Conservation (phyloP, 108 stramenopile species). For the Nannochloropsis gaditana region DNA sequence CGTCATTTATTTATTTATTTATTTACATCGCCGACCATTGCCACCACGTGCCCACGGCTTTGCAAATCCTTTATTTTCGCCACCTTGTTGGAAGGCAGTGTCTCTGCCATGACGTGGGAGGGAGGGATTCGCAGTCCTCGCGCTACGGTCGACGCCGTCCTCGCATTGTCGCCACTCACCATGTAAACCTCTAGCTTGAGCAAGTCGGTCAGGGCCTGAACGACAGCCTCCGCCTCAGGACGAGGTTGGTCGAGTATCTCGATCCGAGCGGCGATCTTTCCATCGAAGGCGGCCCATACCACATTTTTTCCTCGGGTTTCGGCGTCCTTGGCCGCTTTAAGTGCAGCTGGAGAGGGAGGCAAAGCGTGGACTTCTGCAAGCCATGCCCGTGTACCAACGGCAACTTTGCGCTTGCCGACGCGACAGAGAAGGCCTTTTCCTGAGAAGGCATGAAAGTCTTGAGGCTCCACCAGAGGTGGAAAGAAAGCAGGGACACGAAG, state of each 20-base stretch:
- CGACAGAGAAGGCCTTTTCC: background rate
- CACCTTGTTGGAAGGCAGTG: constrained; percentile 70
- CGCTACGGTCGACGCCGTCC: constrained; percentile 79
- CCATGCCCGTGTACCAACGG: background rate
- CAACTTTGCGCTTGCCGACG: background rate
- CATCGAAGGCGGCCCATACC: constrained; percentile 33
- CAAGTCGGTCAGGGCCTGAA: constrained; percentile 59
- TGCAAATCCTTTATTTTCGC: constrained; percentile 18
- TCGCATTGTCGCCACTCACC: constrained; percentile 87
- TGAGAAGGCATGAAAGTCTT: background rate
- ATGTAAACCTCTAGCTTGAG: constrained; percentile 81
- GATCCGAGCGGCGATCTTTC: constrained; percentile 62
- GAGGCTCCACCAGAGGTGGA: background rate
- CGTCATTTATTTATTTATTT: constrained; percentile 96
- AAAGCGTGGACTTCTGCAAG: constrained; percentile 18
- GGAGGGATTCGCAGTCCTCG: constrained; percentile 62
- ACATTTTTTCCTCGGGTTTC: constrained; percentile 34
- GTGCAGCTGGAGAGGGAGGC: background rate
- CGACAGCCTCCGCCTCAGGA: constrained; percentile 62
- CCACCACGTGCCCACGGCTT: constrained; percentile 55
- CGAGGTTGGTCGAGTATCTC: constrained; percentile 65
- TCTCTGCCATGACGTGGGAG: constrained; percentile 71
- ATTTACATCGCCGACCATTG: constrained; percentile 96
- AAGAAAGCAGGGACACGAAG: no score
- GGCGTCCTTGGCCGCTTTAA: background rate